Conservation (phyloP, 2,329 filamentous ascomycete genomes). For the Ophiostoma himal-ulmi region DNA sequence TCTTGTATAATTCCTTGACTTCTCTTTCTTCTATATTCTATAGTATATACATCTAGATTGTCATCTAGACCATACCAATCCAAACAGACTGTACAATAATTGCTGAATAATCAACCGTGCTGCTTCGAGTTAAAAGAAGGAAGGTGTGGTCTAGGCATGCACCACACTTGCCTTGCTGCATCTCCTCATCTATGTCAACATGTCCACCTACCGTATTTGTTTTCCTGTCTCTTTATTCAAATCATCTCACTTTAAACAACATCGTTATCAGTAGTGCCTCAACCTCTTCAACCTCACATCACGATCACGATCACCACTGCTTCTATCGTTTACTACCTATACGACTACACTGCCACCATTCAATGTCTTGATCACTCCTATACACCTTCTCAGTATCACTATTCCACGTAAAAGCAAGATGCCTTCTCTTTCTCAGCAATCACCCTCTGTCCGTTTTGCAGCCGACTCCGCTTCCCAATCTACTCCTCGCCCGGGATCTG, state of each 20-base stretch:
- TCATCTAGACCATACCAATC: background rate
- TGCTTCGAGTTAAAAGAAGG: background rate
- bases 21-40: background rate
- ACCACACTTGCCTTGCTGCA: background rate
- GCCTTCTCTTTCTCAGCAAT: background rate
- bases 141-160: background rate
- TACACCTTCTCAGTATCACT: background rate
- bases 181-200: background rate
- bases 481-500: background rate
- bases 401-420: background rate
- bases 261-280: background rate
- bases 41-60: background rate
- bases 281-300: background rate
- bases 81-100: background rate
- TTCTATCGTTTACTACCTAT: background rate
- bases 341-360: background rate
- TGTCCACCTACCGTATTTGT: background rate
- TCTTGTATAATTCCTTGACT: conserved; percentile 10
- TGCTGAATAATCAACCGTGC: background rate
- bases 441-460: background rate
- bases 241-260: background rate
- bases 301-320: background rate
- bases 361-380: background rate
- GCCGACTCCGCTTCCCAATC: background rate
- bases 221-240: background rate